These are phyloP conservation scores for Chlamydomonas applanata DNA, from an alignment of 139 green algal species.

Conservation along the genomic window DNA sequence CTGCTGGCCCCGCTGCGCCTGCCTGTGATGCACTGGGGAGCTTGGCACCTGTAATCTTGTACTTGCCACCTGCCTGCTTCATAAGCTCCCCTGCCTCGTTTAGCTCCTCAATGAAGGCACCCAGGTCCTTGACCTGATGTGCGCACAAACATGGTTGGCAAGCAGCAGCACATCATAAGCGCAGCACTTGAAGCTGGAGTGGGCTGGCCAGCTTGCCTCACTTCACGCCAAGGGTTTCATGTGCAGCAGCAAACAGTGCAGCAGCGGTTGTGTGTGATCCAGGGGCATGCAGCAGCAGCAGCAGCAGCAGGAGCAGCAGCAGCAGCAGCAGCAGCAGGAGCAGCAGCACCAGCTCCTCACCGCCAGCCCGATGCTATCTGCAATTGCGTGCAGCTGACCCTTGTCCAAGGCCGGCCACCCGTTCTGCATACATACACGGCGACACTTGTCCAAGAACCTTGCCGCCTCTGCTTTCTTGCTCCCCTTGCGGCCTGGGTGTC, in stretches of 20 bases:
- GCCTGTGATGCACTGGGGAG: no score
- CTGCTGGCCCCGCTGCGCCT: no score
- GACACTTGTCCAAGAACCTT: constrained; percentile 63
- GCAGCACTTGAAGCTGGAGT: not conserved
- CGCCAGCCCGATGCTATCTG: constrained; percentile 52
- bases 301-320: no score
- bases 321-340: no score
- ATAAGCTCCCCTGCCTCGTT: constrained; percentile 68
- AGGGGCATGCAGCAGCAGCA: no score
- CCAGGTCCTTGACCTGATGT: constrained; percentile 59
- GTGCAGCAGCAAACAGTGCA: no score
- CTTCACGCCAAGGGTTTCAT: no score
- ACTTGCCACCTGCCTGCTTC: constrained; percentile 14
- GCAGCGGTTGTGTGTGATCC: no score
- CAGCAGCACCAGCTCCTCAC: constrained; percentile 5
- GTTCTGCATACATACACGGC: constrained; percentile 28
- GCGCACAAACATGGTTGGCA: not conserved
- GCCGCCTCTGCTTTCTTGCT: constrained; percentile 56
- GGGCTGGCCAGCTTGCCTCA: no score
- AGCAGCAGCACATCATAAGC: constrained; percentile 5
- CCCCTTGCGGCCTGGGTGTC: constrained; percentile 26
- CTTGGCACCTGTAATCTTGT: constrained; percentile 11
- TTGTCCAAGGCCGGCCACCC: constrained; percentile 40
- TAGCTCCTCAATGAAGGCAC: constrained; percentile 61
- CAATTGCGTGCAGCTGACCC: constrained; percentile 58